A percentile compares a stretch with the other conserved stretches of the same genome.
phyloP scores from a whole-genome alignment of 2,329 filamentous ascomycete species.

The Graphilbum fragrans region DNA sequence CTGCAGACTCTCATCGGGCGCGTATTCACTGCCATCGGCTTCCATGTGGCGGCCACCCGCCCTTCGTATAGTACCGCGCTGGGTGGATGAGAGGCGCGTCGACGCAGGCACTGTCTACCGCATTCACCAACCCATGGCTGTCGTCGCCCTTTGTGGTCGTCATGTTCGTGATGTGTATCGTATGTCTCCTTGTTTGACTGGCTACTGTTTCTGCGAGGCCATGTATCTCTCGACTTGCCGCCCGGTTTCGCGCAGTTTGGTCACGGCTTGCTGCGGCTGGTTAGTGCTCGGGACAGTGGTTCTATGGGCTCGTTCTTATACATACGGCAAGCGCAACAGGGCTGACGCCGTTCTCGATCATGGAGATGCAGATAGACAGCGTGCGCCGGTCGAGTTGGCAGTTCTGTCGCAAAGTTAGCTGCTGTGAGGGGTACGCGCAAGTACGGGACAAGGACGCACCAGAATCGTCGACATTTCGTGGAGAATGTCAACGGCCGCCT shows the following conservation, averaged over 20 bases:
- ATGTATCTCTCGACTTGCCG: constrained; percentile 34
- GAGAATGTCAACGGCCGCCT: constrained; percentile 72
- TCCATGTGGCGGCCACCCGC: too few relatives aligned
- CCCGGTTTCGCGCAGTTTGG: constrained; percentile 45
- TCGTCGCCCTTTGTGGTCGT: background rate
- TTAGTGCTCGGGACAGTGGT: too few relatives aligned
- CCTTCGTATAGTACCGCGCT: too few relatives aligned
- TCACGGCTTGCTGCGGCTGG: constrained; percentile 50
- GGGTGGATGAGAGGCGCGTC: too few relatives aligned
- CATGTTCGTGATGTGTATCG: background rate
- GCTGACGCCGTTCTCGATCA: constrained; percentile 96
- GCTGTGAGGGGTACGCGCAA: background rate
- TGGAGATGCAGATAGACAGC: constrained; percentile 85
- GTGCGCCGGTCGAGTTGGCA: constrained; percentile 85
- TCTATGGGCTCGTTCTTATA: too few relatives aligned
- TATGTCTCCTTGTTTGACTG: too few relatives aligned
- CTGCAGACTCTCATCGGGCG: too few relatives aligned
- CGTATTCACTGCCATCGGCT: too few relatives aligned
- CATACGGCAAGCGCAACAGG: constrained; percentile 87
- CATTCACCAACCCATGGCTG: too few relatives aligned
- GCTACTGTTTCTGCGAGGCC: constrained; percentile 11
- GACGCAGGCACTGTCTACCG: too few relatives aligned
- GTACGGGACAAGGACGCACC: constrained; percentile 43
- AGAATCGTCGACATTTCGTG: constrained; percentile 82
- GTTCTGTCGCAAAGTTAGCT: constrained; percentile 46